These are phyloP conservation scores for Starmerella sp. DNA, from an alignment of 805 yeast species.

Conservation along the genomic window DNA sequence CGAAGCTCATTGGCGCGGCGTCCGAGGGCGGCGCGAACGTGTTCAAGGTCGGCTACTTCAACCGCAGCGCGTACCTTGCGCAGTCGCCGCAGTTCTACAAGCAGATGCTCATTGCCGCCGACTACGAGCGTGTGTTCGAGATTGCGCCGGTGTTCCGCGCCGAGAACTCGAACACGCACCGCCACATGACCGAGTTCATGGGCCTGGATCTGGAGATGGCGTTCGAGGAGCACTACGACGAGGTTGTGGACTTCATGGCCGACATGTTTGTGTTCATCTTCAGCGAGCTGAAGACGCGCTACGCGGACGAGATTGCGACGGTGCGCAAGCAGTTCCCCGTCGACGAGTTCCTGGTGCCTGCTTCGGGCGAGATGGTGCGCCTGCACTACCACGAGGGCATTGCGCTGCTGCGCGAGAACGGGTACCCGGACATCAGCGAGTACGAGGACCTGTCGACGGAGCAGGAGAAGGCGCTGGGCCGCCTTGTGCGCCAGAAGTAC, in stretches of 20 bases:
- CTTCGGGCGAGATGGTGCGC: slow-evolving; percentile 85
- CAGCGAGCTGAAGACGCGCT: slow-evolving; percentile 68
- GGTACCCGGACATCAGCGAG: slow-evolving; percentile 65
- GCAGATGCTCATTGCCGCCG: slow-evolving; percentile 96
- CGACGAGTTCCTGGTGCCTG: slow-evolving; percentile 92
- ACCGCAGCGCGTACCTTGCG: slow-evolving; percentile 84
- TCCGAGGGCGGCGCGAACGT: slow-evolving; percentile 98
- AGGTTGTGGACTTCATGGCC: slow-evolving; percentile 51
- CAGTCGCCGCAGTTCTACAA: slow-evolving; percentile 97
- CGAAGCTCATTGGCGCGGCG: slow-evolving; percentile 88
- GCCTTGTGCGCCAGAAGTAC: slow-evolving; percentile 81
- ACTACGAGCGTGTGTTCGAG: slow-evolving; percentile 92
- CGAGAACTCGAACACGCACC: slow-evolving; percentile 96
- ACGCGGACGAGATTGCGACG: slow-evolving; percentile 68
- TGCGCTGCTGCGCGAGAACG: slow-evolving; percentile 71
- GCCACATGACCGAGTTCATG: slow-evolving; percentile 97
- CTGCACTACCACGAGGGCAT: slow-evolving; percentile 87
- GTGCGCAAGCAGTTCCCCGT: slow-evolving; percentile 95
- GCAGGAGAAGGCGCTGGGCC: slow-evolving; percentile 88
- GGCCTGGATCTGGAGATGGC: slow-evolving; percentile 98
- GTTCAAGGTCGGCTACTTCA: slow-evolving; percentile 86
- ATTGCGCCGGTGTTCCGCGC: slow-evolving; percentile 98
- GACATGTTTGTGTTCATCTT: slow-evolving; percentile 84
- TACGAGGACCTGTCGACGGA: slow-evolving; percentile 87
- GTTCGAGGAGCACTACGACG: slow-evolving; percentile 96